Evolutionary conservation across 2,329 filamentous ascomycete species (phyloP), one percentile per base, ranked within the genome.

Genomic region (Fusarium metavorans): DNA sequence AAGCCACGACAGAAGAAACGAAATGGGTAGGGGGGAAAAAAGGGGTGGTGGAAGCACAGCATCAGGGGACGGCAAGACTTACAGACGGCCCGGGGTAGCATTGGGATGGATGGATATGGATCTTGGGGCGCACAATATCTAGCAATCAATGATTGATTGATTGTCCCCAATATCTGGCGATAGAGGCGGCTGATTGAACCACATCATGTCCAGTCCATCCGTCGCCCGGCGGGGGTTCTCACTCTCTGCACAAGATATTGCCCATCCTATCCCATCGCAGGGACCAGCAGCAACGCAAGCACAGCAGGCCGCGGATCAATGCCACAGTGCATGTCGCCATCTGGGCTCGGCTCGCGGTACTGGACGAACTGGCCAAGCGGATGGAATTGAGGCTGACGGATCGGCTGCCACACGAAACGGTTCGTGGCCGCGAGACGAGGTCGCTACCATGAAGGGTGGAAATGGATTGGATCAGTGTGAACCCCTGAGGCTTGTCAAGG

Each of bases 341-440:
- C 56, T 59, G 14, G 54, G 34, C 25, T 35, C 23, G 54, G 64
- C 61, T 54, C 13, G 61, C 64, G 25, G 45, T 8, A 27, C 34
- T 75, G 59, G 52, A 67, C 43, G 62, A 69, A 68, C 66, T 56
- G 45, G 35, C 41, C n/a, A 59, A 74, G n/a, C 27, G 41, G 59
- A 56, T 74, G 70, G 67, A 75, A 76, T 76, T 74, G 70, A 74
- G 73, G 73, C 73, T 76, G 62, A 35, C 56, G 58, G 62, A 67
- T 76, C 67, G 70, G 61, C 73, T 65, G 48, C 69, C 72, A 73
- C 72, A 74, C 67, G 69, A 78, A 75, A 76, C 71, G 56, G 66
- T 69, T 71, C 66, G 65, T 66, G 48, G 62, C 70, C 58, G 37
- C 43, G 60, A 76, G 67, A 66, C 73, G 62, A 64, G 48, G 63